Evolutionary conservation across 2,329 filamentous ascomycete species (phyloP), one percentile per base, ranked within the genome.

Genomic region (Verticillium longisporum): DNA sequence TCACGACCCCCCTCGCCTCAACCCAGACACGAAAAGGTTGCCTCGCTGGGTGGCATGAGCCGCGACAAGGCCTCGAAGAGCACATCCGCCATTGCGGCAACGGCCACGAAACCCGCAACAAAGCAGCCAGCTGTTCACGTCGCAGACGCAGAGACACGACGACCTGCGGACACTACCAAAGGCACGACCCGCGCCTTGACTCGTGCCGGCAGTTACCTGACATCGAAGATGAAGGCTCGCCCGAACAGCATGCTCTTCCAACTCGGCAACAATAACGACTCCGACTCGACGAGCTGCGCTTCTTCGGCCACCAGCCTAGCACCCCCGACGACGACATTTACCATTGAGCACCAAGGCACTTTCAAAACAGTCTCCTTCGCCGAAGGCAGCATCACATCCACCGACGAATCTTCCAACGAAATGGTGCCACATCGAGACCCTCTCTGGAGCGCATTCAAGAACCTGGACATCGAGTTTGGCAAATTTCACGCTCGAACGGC

Each of bases 401-500:
- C 78, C 6, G 77, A 79, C 63, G 79, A 80, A 53, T 81, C 77
- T n/a, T 76, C 72, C 56, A 71, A 73, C 64, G 78, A 80, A 56
- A 78, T 78, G 75, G 70, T 76, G 14, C 69, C 73, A 60, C 67
- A 72, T 64, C 78, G 79, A 61, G 84, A 86, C 67, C 77, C 82
- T 9, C 73, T 86, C 26, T 85, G 81, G 81, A 78, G 78, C 5
- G 74, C 75, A 3, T 86, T 86, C 71, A 82, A 80, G 64, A 77
- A 77, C 13, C 73, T 86, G 26, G 83, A 86, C 55, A 69, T 77
- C n/a, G 74, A 79, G 56, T 77, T 73, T 62, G 66, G 70, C 61
- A 74, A 74, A 64, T 96, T 96, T 68, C 83, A 88, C 64, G 80
- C 85, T 61, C 96, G 92, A 73, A 86, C 88, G 37, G 89, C 78